These are phyloP conservation scores for Phytopythium oedochilum DNA, from an alignment of 352 stramenopile species.

Conservation along the genomic window DNA sequence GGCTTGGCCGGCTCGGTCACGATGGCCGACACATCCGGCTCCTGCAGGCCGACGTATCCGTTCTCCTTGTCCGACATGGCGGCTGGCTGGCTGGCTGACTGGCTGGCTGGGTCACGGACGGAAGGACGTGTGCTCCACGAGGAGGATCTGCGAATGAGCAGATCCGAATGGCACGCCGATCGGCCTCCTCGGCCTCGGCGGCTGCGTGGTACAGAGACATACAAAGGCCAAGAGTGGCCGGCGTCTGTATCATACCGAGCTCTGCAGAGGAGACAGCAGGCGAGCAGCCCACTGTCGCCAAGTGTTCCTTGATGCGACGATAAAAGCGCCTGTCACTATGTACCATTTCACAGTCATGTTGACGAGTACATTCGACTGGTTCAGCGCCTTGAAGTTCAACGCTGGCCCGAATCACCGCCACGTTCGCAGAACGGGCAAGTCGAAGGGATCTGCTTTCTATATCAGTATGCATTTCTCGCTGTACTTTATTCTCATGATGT, in stretches of 20 bases:
- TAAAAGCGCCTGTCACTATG: neutral
- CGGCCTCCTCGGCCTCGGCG: too few relatives aligned
- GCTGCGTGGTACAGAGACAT: neutral
- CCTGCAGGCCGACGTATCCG: conserved; percentile 20
- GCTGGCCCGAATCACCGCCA: neutral
- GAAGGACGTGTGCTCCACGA: neutral
- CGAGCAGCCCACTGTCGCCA: too few relatives aligned
- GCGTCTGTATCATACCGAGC: too few relatives aligned
- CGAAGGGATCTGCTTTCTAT: too few relatives aligned
- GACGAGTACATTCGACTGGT: neutral
- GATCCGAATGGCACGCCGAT: neutral
- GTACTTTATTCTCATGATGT: neutral
- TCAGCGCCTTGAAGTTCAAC: neutral
- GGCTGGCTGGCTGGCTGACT: neutral
- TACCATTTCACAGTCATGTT: neutral
- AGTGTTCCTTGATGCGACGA: too few relatives aligned
- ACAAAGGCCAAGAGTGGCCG: neutral
- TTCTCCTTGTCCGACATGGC: conserved; percentile 16
- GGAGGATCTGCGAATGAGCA: neutral
- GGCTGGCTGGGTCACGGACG: neutral
- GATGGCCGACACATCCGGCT: conserved; percentile 16
- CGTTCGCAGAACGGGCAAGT: neutral
- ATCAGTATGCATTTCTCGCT: too few relatives aligned
- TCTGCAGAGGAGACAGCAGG: too few relatives aligned
- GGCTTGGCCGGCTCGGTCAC: conserved; percentile 12